Percentiles rank a stretch among this genome's conserved stretches.
Conservation (phyloP, 331 rosid species). For the Prunus yedoensis region DNA sequence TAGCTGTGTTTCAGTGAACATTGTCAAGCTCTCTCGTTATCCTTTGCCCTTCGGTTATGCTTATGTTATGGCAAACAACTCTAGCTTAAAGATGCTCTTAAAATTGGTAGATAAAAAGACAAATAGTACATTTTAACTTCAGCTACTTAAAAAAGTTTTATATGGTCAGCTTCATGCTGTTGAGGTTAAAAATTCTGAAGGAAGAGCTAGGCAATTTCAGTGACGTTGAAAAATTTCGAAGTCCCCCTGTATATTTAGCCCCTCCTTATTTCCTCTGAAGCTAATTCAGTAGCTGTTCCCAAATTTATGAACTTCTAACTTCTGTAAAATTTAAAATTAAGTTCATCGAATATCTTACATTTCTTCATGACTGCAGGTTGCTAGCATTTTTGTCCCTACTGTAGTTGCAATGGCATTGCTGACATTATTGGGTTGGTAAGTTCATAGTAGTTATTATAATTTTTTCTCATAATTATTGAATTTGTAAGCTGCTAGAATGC, state of each 20-base stretch:
- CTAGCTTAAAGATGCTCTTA: not conserved
- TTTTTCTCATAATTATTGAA: not conserved
- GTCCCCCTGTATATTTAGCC: not conserved
- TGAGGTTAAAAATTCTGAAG: not conserved
- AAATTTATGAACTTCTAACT: not conserved
- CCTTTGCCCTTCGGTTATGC: not conserved
- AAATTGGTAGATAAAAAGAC: not conserved
- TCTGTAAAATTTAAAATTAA: not conserved
- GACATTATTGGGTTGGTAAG: constrained; percentile 84
- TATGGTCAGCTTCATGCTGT: not conserved
- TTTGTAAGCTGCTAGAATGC: constrained; percentile 16
- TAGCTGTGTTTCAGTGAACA: not conserved
- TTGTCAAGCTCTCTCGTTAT: not conserved
- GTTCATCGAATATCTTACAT: constrained; percentile 27
- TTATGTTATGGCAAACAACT: not conserved
- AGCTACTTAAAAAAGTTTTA: not conserved
- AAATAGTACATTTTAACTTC: not conserved
- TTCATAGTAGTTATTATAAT: constrained; percentile 5
- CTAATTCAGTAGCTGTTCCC: not conserved
- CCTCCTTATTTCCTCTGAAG: not conserved
- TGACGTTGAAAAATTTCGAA: not conserved
- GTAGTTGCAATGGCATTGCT: constrained; percentile 75
- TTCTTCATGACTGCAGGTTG: constrained; percentile 57
- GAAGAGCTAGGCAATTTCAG: not conserved
- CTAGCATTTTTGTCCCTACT: constrained; percentile 90